These are phyloP conservation scores for Lathyrus aphaca DNA, from an alignment of 306 rosid genomes.

Conservation along the genomic window DNA sequence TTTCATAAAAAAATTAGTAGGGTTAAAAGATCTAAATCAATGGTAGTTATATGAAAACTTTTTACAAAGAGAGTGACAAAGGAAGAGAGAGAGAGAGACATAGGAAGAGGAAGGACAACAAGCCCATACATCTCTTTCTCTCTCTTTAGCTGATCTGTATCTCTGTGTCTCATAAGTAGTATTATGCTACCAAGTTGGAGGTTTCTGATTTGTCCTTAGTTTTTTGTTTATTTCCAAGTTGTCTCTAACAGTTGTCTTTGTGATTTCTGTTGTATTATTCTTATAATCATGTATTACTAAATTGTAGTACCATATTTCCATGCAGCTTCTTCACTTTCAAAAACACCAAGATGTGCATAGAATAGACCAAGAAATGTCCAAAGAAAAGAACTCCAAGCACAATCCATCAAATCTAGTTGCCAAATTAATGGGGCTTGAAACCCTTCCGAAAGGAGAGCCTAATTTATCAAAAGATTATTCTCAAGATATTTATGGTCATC, in stretches of 20 bases:
- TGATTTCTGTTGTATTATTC: constrained; percentile 32
- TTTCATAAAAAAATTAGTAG: not conserved
- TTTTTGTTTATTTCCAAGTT: constrained; percentile 35
- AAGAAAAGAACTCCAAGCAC: constrained; percentile 63
- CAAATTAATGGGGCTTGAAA: constrained; percentile 92
- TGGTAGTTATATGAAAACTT: constrained; percentile 37
- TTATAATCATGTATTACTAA: constrained; percentile 31
- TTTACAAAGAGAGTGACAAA: constrained; percentile 42
- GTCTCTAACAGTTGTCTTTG: constrained; percentile 36
- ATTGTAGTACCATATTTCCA: constrained; percentile 29
- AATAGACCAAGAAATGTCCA: constrained; percentile 75
- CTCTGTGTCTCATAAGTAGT: constrained; percentile 27
- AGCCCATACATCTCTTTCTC: constrained; percentile 30
- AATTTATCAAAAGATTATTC: constrained; percentile 58
- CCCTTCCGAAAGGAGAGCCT: constrained; percentile 58
- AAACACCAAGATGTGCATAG: constrained; percentile 69
- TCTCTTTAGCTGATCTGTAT: constrained; percentile 29
- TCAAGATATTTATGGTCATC: constrained; percentile 47
- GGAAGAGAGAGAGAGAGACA: constrained; percentile 8
- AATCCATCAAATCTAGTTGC: constrained; percentile 84
- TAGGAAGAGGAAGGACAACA: constrained; percentile 29
- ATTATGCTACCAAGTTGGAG: constrained; percentile 34
- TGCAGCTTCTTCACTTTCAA: constrained; percentile 65
- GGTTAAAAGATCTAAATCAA: constrained; percentile 27
- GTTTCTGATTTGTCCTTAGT: constrained; percentile 31